Evolutionary conservation across 2,329 filamentous ascomycete species (phyloP).

Genomic region (Penicillium nordicum): DNA sequence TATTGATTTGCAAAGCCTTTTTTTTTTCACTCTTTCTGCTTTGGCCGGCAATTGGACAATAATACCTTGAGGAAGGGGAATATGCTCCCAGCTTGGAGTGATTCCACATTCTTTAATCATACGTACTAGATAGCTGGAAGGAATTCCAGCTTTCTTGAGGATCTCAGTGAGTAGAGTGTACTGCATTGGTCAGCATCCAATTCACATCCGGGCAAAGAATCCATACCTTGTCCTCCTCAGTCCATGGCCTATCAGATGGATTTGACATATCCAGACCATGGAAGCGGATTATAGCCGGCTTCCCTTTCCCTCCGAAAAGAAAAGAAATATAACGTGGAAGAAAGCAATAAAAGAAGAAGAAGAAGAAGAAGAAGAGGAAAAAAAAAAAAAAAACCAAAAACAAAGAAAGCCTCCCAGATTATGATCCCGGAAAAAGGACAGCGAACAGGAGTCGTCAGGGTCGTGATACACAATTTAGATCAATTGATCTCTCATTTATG

Average conservation of each 20-base stretch:
- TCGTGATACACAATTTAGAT: conserved; percentile 13
- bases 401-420: conserved; percentile 32
- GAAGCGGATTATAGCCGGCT: conserved; percentile 22
- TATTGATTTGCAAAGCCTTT: background rate
- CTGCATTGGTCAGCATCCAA: conserved; percentile 24
- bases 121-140: conserved; percentile 37
- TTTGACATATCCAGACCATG: conserved; percentile 46
- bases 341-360: conserved; percentile 6
- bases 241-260: conserved; percentile 43
- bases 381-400: conserved; percentile 17
- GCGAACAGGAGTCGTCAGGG: conserved; percentile 10
- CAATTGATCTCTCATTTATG: conserved; percentile 20
- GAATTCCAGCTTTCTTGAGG: conserved; percentile 39
- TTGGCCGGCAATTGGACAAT: conserved; percentile 3
- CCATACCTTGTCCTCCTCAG: conserved; percentile 47
- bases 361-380: conserved; percentile 8
- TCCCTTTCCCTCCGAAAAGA: conserved; percentile 15
- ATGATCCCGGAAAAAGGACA: conserved; percentile 14
- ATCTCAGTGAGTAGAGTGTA: conserved; percentile 43
- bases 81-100: conserved; percentile 39
- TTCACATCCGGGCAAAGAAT: background rate
- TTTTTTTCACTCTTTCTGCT: background rate
- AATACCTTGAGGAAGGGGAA: conserved; percentile 44
- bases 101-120: conserved; percentile 40
- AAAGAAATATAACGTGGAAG: conserved; percentile 12